Percentiles rank a stretch among this genome's conserved stretches.
phyloP scores from a whole-genome alignment of 495 filamentous ascomycete genomes.

The Trichoderma reesei region DNA sequence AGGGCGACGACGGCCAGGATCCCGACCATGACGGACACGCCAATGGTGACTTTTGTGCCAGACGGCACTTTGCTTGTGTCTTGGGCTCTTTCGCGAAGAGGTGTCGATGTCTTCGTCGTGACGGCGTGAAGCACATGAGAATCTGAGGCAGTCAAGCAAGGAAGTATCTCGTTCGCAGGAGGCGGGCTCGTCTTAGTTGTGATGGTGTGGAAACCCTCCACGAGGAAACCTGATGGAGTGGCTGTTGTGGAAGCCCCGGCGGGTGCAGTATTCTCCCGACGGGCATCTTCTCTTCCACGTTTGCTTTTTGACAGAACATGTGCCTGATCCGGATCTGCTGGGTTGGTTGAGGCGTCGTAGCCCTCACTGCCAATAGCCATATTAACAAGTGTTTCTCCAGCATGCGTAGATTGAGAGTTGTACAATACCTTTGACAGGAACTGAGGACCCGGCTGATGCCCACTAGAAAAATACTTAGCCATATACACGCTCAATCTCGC shows the following conservation, averaged over 20 bases:
- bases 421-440: conserved; percentile 36
- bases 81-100: conserved; percentile 7
- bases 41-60: conserved; percentile 22
- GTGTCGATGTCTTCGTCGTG: background rate
- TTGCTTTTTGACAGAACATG: background rate
- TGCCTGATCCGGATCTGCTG: conserved; percentile 24
- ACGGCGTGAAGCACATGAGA: background rate
- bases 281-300: background rate
- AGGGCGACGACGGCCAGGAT: conserved; percentile 27
- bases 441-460: conserved; percentile 38
- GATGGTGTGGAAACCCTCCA: background rate
- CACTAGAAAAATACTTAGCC: conserved; percentile 21
- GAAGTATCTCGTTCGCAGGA: background rate
- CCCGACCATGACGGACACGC: conserved; percentile 27
- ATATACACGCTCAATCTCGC: conserved; percentile 15
- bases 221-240: background rate
- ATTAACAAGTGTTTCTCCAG: background rate
- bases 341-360: conserved; percentile 20
- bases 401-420: background rate
- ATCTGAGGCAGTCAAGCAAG: background rate
- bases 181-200: background rate
- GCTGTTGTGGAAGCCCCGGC: background rate
- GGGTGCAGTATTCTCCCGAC: background rate
- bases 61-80: conserved; percentile 11
- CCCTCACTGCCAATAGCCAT: conserved; percentile 21